A percentile compares a stretch with the other conserved stretches of the same genome.
Evolutionary conservation across 2,329 filamentous ascomycete species (phyloP).

Genomic region (Sarocladiaceae sp.): DNA sequence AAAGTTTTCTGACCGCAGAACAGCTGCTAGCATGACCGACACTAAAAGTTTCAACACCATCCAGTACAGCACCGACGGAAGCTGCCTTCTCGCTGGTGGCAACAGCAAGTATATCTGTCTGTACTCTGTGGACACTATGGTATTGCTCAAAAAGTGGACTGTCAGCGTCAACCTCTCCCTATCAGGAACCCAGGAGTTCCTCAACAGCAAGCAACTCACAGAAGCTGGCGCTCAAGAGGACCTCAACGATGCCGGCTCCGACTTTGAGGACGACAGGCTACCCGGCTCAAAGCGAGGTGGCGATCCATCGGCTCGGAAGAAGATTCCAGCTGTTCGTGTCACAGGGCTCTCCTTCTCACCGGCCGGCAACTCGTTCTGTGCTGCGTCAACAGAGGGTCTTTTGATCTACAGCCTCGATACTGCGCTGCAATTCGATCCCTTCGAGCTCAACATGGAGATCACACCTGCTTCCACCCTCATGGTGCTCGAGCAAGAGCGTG

Average conservation of each 20-base stretch:
- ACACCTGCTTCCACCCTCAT: slow-evolving; percentile 79
- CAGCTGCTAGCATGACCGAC: slow-evolving; percentile 82
- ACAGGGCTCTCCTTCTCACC: slow-evolving; percentile 82
- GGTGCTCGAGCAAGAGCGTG: slow-evolving; percentile 59
- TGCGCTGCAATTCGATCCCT: slow-evolving; percentile 82
- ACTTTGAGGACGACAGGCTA: slow-evolving; percentile 74
- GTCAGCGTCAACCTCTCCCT: slow-evolving; percentile 94
- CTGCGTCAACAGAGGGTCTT: slow-evolving; percentile 88
- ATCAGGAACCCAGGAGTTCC: slow-evolving; percentile 91
- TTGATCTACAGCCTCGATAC: slow-evolving; percentile 89
- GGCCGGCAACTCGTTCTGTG: slow-evolving; percentile 84
- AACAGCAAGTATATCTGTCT: slow-evolving; percentile 99
- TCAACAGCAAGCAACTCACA: slow-evolving; percentile 87
- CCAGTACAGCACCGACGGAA: slow-evolving; percentile 86
- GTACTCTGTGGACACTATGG: slow-evolving; percentile 90
- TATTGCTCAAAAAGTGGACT: slow-evolving; percentile 89
- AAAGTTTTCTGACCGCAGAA: slow-evolving; percentile 78
- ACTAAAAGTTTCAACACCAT: slow-evolving; percentile 89
- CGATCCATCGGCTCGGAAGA: slow-evolving; percentile 73
- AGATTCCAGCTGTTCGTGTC: slow-evolving; percentile 76
- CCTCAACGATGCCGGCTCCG: slow-evolving; percentile 84
- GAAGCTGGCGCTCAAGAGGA: slow-evolving; percentile 80
- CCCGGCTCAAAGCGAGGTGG: slow-evolving; percentile 80
- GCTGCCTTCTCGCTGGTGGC: slow-evolving; percentile 81
- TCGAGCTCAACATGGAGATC: slow-evolving; percentile 90